Base-by-base conservation (phyloP, 179 eudicot genomes). In the Pouteria campechiana region DNA sequence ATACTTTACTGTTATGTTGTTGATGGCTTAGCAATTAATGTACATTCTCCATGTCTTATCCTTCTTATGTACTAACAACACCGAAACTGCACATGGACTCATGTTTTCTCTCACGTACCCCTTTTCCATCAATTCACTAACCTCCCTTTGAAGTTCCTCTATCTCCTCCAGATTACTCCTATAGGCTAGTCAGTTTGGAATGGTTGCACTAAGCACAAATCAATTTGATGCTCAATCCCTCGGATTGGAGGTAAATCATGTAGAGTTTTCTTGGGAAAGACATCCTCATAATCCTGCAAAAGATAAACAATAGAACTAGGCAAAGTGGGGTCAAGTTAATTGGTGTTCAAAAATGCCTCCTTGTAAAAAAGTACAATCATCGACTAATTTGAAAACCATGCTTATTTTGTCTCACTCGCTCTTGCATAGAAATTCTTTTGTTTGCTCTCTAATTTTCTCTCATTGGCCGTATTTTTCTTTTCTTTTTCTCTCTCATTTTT, bases 221-320 rank as follows among this genome's bases (percentile, higher is more conserved):
- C 38, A 34, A 34, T 34, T 34, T 34, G 38, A n/a, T 34, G 38
- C 4, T 34, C 38, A n/a, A 34, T 34, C 38, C 38, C 38, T n/a
- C 38, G 12, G 12, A n/a, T 34, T 4, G 38, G 38, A 6, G 38
- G 38, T n/a, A 34, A 34, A 13, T 13, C 38, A 34, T n/a, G 14
- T 6, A n/a, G 38, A 6, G 13, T 13, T 10, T 28, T 10, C 10
- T 28, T 28, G 32, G 32, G 32, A 28, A 28, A 28, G 32, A 28
- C 32, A n/a, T n/a, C n/a, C n/a, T n/a, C n/a, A n/a, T n/a, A n/a
- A n/a, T n/a, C n/a, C n/a, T n/a, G n/a, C n/a, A 28, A 28, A 28
- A 6, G 32, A 28, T 6, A 28, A 28, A 28, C 32, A 28, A 28
- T 28, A 28, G 6, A 6, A 10, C 32, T 28, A 5, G 32, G 32